Percentiles rank a stretch among this genome's conserved stretches.
Conservation (phyloP, 2,329 filamentous ascomycete species). For the Malbranchea zuffiana region DNA sequence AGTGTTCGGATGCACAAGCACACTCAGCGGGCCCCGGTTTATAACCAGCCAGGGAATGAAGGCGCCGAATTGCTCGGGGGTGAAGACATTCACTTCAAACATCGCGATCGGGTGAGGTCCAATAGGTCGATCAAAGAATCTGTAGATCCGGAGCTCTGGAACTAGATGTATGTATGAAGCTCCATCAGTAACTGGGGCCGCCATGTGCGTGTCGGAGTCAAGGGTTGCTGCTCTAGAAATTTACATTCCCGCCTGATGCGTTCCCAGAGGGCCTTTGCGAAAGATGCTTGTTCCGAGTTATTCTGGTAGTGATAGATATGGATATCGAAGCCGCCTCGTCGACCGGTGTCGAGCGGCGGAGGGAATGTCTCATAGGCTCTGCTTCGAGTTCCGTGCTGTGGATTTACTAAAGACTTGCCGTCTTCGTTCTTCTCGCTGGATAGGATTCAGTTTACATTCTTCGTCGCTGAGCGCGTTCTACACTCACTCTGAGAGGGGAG, state of each 20-base stretch:
- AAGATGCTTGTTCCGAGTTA: constrained; percentile 52
- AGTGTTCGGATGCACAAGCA: constrained; percentile 73
- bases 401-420: constrained; percentile 67
- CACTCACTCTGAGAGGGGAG: constrained; percentile 37
- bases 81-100: constrained; percentile 88
- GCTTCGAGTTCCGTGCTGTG: constrained; percentile 49
- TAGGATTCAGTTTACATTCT: not conserved
- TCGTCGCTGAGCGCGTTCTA: not conserved
- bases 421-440: constrained; percentile 52
- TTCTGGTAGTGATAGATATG: constrained; percentile 72
- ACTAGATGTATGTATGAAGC: no score
- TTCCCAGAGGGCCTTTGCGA: constrained; percentile 63
- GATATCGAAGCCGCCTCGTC: constrained; percentile 66
- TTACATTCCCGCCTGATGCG: constrained; percentile 69
- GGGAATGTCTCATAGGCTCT: constrained; percentile 58
- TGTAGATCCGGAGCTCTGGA: constrained; percentile 74
- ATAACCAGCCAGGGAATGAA: constrained; percentile 79
- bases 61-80: constrained; percentile 76
- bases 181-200: no score
- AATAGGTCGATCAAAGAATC: constrained; percentile 62
- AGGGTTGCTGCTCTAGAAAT: no score
- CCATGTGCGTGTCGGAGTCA: no score
- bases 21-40: constrained; percentile 68
- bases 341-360: constrained; percentile 54
- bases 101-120: constrained; percentile 76